Evolutionary conservation across 2,329 filamentous ascomycete species (phyloP), one percentile per base, ranked within the genome.

Genomic region (Fusarium caatingaense): DNA sequence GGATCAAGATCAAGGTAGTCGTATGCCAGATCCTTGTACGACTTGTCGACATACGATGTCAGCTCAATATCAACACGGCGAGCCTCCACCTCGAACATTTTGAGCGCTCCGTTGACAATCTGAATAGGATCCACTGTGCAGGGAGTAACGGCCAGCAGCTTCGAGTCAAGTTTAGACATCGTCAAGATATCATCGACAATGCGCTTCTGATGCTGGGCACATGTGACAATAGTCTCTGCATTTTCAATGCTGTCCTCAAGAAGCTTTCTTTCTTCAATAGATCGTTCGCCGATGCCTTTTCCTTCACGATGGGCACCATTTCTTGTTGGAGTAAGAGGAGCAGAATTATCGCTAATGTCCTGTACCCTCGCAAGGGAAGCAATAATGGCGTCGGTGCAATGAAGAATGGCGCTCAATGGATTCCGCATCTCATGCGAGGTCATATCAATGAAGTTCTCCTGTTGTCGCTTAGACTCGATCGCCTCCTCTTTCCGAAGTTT

Each of bases 401-500:
- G 91, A 28, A 93, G 80, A 20, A 93, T 93, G 2, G 91, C 91
- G 45, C 87, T 90, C 27, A 93, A 81, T 1, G 91, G 91, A 71
- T 93, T 93, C 27, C 91, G 85, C 87, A 92, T 90, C 75, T 92
- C 90, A 75, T 92, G 90, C 16, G 87, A 88, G 3, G 86, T 88
- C 82, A 93, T 93, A 77, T 93, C 92, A 74, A 94, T 93, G 73
- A 94, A 94, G 68, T 92, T 92, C 73, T 94, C 91, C 75, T 95
- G 93, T 75, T 92, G 91, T 8, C 90, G 82, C 72, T 86, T 88
- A 30, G 85, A 84, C 73, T 88, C 86, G 27, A 89, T 83, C 2
- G 87, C 87, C 60, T 89, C 85, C 45, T 86, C 84, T 75, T 84
- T 86, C 53, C 81, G 82, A 71, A 80, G 77, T 55, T 80, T 83